Evolutionary conservation across 2,329 filamentous ascomycete genomes (phyloP).

Genomic region (Cladophialophora carrionii): DNA sequence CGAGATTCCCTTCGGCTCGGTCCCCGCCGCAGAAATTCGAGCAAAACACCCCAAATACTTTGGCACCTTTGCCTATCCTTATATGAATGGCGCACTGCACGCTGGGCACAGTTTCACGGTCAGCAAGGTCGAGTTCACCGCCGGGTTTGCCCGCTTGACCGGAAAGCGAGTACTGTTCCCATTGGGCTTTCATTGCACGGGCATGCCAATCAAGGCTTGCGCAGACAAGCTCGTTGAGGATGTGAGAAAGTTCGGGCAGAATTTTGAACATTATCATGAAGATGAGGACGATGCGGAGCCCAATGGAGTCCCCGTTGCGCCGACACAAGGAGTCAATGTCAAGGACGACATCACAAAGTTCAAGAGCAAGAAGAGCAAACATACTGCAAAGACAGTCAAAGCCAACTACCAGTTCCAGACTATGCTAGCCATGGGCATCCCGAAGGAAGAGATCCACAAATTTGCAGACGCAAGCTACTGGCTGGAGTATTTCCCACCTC

Average conservation of each 20-base stretch:
- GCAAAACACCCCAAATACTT: constrained; percentile 89
- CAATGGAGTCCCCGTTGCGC: constrained; percentile 58
- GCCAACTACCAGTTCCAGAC: constrained; percentile 97
- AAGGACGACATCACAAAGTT: constrained; percentile 91
- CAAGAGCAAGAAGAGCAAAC: constrained; percentile 88
- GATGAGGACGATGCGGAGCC: constrained; percentile 59
- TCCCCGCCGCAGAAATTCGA: constrained; percentile 74
- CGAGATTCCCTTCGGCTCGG: constrained; percentile 75
- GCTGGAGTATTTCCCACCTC: constrained; percentile 88
- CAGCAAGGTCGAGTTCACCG: constrained; percentile 89
- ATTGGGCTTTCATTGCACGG: constrained; percentile 92
- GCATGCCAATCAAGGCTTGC: constrained; percentile 97
- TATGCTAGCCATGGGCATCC: constrained; percentile 88
- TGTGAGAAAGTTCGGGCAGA: constrained; percentile 82
- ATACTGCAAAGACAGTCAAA: constrained; percentile 83
- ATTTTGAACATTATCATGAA: constrained; percentile 77
- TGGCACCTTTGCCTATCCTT: constrained; percentile 75
- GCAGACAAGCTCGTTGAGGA: constrained; percentile 93
- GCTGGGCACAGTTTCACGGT: constrained; percentile 91
- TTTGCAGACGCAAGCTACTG: constrained; percentile 92
- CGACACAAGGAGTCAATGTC: constrained; percentile 61
- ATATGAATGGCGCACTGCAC: constrained; percentile 87
- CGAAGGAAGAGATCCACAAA: constrained; percentile 83
- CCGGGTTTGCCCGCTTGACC: constrained; percentile 85
- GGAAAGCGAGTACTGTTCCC: constrained; percentile 87